Conservation (phyloP, 208 protist species). For the Tritrichomonas foetus region DNA sequence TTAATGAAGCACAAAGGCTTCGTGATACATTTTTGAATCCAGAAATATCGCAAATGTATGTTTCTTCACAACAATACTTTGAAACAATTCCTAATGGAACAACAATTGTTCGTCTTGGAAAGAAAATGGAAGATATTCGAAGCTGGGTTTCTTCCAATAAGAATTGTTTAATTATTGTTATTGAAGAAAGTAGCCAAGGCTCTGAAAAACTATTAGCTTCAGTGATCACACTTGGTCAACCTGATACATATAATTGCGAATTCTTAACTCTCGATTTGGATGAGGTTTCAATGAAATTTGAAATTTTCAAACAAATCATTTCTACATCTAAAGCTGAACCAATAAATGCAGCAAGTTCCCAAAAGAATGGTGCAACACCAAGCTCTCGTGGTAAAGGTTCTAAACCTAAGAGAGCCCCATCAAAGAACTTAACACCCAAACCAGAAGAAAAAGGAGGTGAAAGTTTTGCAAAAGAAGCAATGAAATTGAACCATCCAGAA, state of each 20-base stretch:
- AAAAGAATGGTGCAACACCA: background rate
- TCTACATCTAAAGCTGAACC: background rate
- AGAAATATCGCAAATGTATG: background rate
- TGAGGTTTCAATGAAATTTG: background rate
- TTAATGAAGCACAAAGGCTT: background rate
- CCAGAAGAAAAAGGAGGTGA: background rate
- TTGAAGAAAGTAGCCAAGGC: background rate
- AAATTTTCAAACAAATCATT: slow-evolving; percentile 38
- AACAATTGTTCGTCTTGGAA: background rate
- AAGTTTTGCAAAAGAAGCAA: background rate
- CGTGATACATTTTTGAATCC: background rate
- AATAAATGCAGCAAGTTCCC: background rate
- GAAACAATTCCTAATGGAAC: background rate
- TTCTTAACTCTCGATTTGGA: background rate
- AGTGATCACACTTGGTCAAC: background rate
- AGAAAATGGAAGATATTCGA: background rate
- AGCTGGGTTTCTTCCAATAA: background rate
- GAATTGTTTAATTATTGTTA: background rate
- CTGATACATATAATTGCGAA: background rate
- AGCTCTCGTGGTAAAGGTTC: background rate
- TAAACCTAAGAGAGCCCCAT: background rate
- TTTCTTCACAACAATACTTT: background rate
- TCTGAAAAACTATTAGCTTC: background rate
- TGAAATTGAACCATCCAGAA: background rate
- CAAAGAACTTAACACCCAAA: background rate